Conservation (phyloP, 176 grass and related monocot species). For the sorghum (Sorghum bicolor) region DNA sequence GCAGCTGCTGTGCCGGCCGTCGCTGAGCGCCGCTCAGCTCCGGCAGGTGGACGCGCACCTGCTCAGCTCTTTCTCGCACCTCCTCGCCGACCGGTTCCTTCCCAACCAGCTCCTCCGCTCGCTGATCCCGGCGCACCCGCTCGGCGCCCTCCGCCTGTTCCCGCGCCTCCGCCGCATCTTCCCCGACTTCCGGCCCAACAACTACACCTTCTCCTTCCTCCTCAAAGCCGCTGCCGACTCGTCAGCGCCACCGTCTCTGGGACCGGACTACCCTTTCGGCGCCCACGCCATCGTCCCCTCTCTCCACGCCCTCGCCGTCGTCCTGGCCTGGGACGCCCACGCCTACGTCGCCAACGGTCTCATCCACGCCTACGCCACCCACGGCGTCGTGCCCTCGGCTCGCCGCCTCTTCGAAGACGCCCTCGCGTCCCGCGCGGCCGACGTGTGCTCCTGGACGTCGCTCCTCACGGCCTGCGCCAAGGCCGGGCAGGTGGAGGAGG, state of each 20-base stretch:
- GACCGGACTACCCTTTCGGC: slow-evolving; percentile 11
- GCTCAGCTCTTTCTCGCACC: slow-evolving; percentile 1
- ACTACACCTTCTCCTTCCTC: slow-evolving; percentile 58
- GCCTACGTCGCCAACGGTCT: slow-evolving; percentile 60
- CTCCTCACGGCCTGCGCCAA: slow-evolving; percentile 33
- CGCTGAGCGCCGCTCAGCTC: slow-evolving; percentile 32
- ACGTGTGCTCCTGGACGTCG: slow-evolving; percentile 55
- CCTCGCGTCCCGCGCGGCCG: background rate
- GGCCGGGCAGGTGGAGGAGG: background rate
- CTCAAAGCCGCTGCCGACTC: slow-evolving; percentile 26
- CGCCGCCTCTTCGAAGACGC: slow-evolving; percentile 32
- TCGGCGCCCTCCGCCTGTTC: slow-evolving; percentile 17
- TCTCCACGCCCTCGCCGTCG: no score
- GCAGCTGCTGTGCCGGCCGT: slow-evolving; percentile 27
- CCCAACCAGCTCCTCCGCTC: slow-evolving; percentile 43
- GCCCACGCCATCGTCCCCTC: slow-evolving; percentile 29
- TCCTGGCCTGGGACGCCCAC: slow-evolving; percentile 33
- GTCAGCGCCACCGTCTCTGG: no score
- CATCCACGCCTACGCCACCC: slow-evolving; percentile 56
- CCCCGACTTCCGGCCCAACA: slow-evolving; percentile 36
- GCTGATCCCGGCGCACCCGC: slow-evolving; percentile 19
- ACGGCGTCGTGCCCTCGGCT: slow-evolving; percentile 25
- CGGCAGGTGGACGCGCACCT: slow-evolving; percentile 50
- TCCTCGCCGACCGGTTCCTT: slow-evolving; percentile 39
- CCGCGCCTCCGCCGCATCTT: slow-evolving; percentile 42